phyloP scores from a whole-genome alignment of 306 rosid species.

The Begonia peltatifolia region DNA sequence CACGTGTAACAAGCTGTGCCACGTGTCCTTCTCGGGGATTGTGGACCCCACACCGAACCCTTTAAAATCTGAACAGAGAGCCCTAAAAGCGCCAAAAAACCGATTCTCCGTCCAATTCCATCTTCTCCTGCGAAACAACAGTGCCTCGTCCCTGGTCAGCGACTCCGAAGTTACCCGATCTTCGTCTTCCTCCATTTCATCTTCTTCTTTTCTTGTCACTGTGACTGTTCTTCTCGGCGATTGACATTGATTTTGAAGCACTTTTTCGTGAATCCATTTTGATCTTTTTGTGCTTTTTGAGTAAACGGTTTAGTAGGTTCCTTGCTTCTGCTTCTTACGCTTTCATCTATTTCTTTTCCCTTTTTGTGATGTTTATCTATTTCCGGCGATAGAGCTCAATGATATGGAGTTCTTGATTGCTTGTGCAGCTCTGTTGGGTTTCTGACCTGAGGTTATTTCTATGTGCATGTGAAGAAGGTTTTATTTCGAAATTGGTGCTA shows the following conservation, averaged over 20 bases:
- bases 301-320: not conserved
- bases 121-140: not conserved
- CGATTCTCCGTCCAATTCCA: slow-evolving; percentile 3
- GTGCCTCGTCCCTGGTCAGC: not conserved
- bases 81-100: slow-evolving; percentile 7
- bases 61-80: slow-evolving; percentile 8
- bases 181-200: not conserved
- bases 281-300: not conserved
- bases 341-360: not conserved
- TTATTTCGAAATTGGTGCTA: too few relatives aligned
- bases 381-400: not conserved
- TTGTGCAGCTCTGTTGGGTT: too few relatives aligned
- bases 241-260: not conserved
- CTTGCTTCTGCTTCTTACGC: not conserved
- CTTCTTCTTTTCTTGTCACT: not conserved
- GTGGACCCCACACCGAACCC: slow-evolving; percentile 23
- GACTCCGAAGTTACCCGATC: not conserved
- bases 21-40: not conserved
- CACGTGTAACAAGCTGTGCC: too few relatives aligned
- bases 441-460: too few relatives aligned
- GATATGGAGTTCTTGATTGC: not conserved
- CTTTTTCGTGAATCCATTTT: too few relatives aligned
- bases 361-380: not conserved
- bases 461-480: too few relatives aligned
- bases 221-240: not conserved